phyloP scores from a whole-genome alignment of 768 basidiomycete genomes.

The Mycena vitilis region DNA sequence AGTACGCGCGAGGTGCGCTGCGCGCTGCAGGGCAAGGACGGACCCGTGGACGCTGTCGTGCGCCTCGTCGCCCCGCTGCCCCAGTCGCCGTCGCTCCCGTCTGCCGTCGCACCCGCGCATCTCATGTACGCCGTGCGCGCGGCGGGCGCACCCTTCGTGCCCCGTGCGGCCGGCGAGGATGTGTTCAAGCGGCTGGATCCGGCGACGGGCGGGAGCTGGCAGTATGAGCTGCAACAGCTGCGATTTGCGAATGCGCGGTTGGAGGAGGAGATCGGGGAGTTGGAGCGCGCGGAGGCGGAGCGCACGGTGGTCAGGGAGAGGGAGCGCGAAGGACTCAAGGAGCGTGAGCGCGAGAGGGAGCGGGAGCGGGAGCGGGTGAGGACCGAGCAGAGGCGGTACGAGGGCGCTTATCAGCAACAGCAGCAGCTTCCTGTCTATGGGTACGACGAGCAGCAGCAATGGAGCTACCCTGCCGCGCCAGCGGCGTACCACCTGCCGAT shows the following conservation, averaged over 20 bases:
- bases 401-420: conserved; percentile 4
- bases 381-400: not conserved
- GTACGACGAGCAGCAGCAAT: conserved; percentile 5
- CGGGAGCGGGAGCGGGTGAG: conserved; percentile 4
- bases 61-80: conserved; percentile 9
- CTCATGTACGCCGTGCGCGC: conserved; percentile 32
- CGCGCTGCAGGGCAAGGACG: conserved; percentile 11
- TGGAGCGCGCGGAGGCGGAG: conserved; percentile 43
- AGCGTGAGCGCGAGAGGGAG: conserved; percentile 8
- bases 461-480: not conserved
- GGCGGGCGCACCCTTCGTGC: conserved; percentile 10
- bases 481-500: conserved; percentile 26
- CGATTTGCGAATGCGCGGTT: conserved; percentile 76
- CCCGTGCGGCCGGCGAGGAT: conserved; percentile 40
- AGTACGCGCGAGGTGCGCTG: conserved; percentile 7
- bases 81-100: conserved; percentile 7
- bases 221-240: conserved; percentile 91
- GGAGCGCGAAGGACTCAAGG: conserved; percentile 7
- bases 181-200: conserved; percentile 82
- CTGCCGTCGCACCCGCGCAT: conserved; percentile 24
- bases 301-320: conserved; percentile 7
- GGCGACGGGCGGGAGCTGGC: conserved; percentile 83
- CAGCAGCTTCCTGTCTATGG: not conserved
- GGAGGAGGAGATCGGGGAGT: conserved; percentile 60
- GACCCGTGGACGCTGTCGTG: conserved; percentile 22